Evolutionary conservation across 495 filamentous ascomycete genomes (phyloP), one percentile per base, ranked within the genome.

Genomic region (Penicillium diatomitis): DNA sequence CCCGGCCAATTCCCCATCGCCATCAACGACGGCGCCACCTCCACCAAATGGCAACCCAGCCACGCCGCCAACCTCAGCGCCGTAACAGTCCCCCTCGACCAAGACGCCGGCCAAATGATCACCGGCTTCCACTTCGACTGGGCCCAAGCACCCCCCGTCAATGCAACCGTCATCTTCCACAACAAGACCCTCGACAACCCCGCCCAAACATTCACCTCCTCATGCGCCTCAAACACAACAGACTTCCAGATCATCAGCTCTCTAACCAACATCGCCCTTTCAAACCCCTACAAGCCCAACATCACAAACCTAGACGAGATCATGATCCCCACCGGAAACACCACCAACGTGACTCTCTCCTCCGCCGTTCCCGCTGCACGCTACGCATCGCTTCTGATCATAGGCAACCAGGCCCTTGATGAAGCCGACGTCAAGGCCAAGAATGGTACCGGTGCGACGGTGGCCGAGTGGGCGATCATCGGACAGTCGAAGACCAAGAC

Each of bases 1-100:
- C 72, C 80, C 0, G 86, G 86, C 28, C 86, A 90, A 62, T 86
- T 87, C 69, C 85, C 86, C 1, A 69, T 85, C 32, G 73, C 77
- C 0, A 83, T 81, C 0, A 77, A 86, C 29, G 86, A 90, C 53
- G 86, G 86, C 41, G 79, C 82, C 1, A 71, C 77, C 0, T 76
- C 78, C 30, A 90, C 86, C 0, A 77, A 77, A 44, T 90, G 86
- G 86, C 85, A 87, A 55, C 85, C 86, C 0, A 59, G 66, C 1
- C 61, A 66, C 4, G 71, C 79, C 40, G 58, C 58, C 0, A 73
- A 74, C 0, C 47, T 77, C 3, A 67, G 62, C 53, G 66, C 73
- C 0, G 44, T 79, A 29, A 79, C 75, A 1, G 63, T 79, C 7
- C 71, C 73, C 0, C 51, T 88, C 6, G 56, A 52, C 3, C 62